Base-by-base conservation (phyloP, 2,329 filamentous ascomycete species). In the Penicillium decumbens region DNA sequence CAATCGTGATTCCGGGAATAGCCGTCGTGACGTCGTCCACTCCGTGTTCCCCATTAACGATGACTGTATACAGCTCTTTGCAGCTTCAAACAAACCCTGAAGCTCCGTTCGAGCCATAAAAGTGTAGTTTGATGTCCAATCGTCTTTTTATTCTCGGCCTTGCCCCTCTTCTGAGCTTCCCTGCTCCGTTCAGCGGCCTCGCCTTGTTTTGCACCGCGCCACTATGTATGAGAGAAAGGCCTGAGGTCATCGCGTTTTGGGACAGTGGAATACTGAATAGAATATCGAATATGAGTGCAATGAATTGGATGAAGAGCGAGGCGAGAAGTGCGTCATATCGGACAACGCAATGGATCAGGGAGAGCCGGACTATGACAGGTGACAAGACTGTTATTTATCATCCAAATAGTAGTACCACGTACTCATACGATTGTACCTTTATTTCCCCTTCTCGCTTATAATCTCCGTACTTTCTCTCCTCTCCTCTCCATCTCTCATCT, bases 21-120 rank as follows among this genome's bases (percentile, higher is more conserved):
- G 15, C 32, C n/a, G 46, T 53, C 47, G 51, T 58, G 56, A 59
- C 54, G 56, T 59, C 52, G 45, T 55, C 52, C 50, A 58, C 45
- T 58, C 48, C 40, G 30, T 23, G 29, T 43, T 35, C 15, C 42
- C 35, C 32, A n/a, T 24, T 30, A 18, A 18, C 2, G 15, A 18
- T 25, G 32, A 20, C 4, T 39, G 28, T 18, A 28, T 41, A 15
- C 13, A 33, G 15, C 28, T 18, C 15, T 6, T 7, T 18, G 28
- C 3, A 7, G n/a, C 27, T 4, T 29, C 27, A 29, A 9, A 29
- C 9, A 29, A 9, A 12, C 27, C 15, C 15, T 18, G 13, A 18
- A 20, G 18, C 15, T 35, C 15, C n/a, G 3, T 10, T 20, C 7
- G 7, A 2, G 32, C 9, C 7, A 15, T 20, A 15, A 3, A 35